Percentiles rank a stretch among this genome's conserved stretches.
Conservation (phyloP, 345 rosid genomes). For the thale cress (Arabidopsis thaliana) region TAIR10.1 NC_003071.7:18981001-18981500, state of each 20-base stretch:
- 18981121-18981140: no score
- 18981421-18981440: constrained; percentile 27
- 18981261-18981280: constrained; percentile 18
- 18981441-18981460: constrained; percentile 37
- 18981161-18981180: no score
- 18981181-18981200: no score
- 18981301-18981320: background rate
- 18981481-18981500: constrained; percentile 12
- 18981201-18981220: no score
- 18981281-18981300: constrained; percentile 26
- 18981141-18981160: no score
- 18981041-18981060: no score
- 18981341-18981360: constrained; percentile 11
- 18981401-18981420: constrained; percentile 44
- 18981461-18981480: constrained; percentile 8
- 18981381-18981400: constrained; percentile 42
- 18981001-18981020: no score
- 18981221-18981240: no score
- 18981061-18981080: background rate
- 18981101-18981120: no score
- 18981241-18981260: background rate
- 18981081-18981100: no score
- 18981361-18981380: constrained; percentile 37
- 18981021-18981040: no score
- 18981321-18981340: constrained; percentile 13